These are phyloP conservation scores for Podaxis sp. DNA, from an alignment of 768 basidiomycete species.

Conservation along the genomic window DNA sequence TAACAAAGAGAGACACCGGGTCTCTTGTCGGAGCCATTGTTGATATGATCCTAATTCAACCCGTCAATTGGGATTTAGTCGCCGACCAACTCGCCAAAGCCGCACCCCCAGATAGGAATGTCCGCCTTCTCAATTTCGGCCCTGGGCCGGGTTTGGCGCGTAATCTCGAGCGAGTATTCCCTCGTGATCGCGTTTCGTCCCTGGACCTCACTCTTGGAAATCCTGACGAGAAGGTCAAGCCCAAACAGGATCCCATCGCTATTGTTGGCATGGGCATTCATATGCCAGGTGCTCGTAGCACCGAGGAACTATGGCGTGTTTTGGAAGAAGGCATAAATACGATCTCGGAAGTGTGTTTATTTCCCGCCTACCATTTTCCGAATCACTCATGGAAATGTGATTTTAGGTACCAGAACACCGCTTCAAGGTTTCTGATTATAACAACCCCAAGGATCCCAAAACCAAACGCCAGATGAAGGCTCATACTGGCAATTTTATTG, in stretches of 20 bases:
- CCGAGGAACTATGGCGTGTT: constrained; percentile 56
- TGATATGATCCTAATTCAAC: constrained; percentile 45
- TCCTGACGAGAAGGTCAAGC: not conserved
- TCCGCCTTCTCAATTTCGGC: constrained; percentile 45
- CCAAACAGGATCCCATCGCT: constrained; percentile 50
- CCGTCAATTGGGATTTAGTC: constrained; percentile 49
- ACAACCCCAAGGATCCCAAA: constrained; percentile 28
- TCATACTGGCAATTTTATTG: constrained; percentile 64
- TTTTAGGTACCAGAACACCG: constrained; percentile 63
- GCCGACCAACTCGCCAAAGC: constrained; percentile 26
- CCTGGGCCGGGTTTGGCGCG: constrained; percentile 43
- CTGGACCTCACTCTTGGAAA: constrained; percentile 23
- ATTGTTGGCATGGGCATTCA: constrained; percentile 73
- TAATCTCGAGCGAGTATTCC: constrained; percentile 35
- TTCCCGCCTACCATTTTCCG: not conserved
- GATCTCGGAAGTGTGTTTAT: constrained; percentile 46
- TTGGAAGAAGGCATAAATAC: constrained; percentile 59
- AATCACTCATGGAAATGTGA: constrained; percentile 7
- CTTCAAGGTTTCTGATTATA: constrained; percentile 50
- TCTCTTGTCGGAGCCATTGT: constrained; percentile 41
- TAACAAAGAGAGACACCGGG: constrained; percentile 22
- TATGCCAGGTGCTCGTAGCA: constrained; percentile 51
- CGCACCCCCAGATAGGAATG: constrained; percentile 19
- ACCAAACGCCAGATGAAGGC: constrained; percentile 45
- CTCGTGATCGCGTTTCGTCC: constrained; percentile 19